Conservation (phyloP, 768 basidiomycete species). For the Auricularia cornea region DNA sequence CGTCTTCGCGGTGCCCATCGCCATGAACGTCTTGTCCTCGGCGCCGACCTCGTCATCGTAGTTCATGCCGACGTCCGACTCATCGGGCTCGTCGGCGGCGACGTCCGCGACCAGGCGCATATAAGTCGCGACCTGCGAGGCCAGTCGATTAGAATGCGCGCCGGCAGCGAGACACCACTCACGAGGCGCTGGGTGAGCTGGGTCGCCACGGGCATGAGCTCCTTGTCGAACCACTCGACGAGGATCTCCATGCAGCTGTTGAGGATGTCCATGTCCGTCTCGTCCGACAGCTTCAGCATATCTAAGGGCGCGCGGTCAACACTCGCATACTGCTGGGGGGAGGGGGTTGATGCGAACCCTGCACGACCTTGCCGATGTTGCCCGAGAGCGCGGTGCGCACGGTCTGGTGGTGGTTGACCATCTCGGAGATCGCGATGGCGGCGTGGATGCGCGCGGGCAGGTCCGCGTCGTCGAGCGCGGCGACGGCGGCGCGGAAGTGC, state of each 20-base stretch:
- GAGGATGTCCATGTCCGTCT: constrained; percentile 81
- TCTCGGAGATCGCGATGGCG: constrained; percentile 68
- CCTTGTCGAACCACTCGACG: constrained; percentile 77
- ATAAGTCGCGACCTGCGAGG: constrained; percentile 67
- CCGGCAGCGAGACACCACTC: constrained; percentile 19
- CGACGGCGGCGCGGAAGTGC: constrained; percentile 57
- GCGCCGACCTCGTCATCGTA: constrained; percentile 45
- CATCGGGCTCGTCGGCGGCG: constrained; percentile 39
- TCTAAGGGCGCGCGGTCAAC: constrained; percentile 32
- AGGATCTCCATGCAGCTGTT: constrained; percentile 78
- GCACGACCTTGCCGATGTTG: constrained; percentile 79
- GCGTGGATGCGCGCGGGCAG: constrained; percentile 82
- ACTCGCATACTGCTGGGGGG: not conserved
- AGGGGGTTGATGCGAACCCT: constrained; percentile 39
- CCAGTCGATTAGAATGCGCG: not conserved
- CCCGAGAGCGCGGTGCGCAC: constrained; percentile 64
- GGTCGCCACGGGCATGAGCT: constrained; percentile 77
- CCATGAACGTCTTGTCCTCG: constrained; percentile 80
- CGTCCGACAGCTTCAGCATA: constrained; percentile 82
- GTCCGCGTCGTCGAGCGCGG: constrained; percentile 66
- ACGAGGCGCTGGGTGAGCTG: constrained; percentile 73
- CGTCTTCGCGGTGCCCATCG: constrained; percentile 83
- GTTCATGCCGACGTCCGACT: constrained; percentile 42
- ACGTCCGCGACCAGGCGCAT: constrained; percentile 67
- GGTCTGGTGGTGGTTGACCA: constrained; percentile 56